Evolutionary conservation across 805 yeast genomes (phyloP).

Genomic region (Lipomyces mesembrius): DNA sequence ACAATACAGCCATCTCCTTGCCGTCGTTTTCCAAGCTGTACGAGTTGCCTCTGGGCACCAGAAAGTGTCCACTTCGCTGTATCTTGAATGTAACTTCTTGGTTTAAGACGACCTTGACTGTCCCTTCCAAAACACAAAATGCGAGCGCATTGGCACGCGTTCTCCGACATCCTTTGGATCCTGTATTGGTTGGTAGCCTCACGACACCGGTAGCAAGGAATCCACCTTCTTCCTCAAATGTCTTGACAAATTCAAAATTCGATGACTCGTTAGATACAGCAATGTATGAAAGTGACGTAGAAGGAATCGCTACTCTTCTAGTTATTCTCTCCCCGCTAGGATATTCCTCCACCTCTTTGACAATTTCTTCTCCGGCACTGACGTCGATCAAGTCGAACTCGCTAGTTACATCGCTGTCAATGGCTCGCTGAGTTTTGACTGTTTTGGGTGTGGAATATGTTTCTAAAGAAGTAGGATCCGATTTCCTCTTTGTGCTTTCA

Average conservation of each 20-base stretch:
- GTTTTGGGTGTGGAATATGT: background rate
- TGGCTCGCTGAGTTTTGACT: background rate
- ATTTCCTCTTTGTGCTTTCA: too few relatives aligned
- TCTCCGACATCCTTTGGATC: slow-evolving; percentile 58
- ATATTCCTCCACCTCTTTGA: slow-evolving; percentile 21
- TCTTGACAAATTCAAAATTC: slow-evolving; percentile 29
- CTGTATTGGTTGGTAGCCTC: slow-evolving; percentile 63
- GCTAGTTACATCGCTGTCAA: background rate
- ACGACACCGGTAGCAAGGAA: slow-evolving; percentile 75
- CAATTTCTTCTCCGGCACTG: slow-evolving; percentile 26
- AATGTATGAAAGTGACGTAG: slow-evolving; percentile 8
- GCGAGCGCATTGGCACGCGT: slow-evolving; percentile 71
- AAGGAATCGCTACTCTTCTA: slow-evolving; percentile 15
- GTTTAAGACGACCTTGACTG: slow-evolving; percentile 67
- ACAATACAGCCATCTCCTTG: slow-evolving; percentile 63
- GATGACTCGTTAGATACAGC: slow-evolving; percentile 9
- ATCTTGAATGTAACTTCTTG: slow-evolving; percentile 60
- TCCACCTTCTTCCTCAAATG: slow-evolving; percentile 36
- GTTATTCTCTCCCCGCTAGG: slow-evolving; percentile 13
- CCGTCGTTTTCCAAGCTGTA: slow-evolving; percentile 47
- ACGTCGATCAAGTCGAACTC: slow-evolving; percentile 1
- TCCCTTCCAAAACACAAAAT: slow-evolving; percentile 75
- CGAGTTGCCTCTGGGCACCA: slow-evolving; percentile 67
- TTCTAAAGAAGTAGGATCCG: background rate
- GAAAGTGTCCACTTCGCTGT: slow-evolving; percentile 74